Conservation (phyloP, 2,329 filamentous ascomycete species). For the Leptographium procerum region DNA sequence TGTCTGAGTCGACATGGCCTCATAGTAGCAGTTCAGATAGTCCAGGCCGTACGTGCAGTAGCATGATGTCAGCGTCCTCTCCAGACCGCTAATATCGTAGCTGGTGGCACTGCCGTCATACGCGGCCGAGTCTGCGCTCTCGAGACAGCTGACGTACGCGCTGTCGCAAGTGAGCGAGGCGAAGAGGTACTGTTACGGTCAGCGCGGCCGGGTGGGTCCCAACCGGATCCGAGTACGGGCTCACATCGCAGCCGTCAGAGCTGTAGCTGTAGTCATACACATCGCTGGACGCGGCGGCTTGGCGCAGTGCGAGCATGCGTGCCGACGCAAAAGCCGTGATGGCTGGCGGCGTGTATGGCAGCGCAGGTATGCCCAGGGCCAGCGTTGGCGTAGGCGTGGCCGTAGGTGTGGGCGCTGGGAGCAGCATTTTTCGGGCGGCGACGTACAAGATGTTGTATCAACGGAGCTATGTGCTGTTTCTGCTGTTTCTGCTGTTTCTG, state of each 20-base stretch:
- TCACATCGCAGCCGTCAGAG: background rate
- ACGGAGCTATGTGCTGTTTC: too few relatives aligned
- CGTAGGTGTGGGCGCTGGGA: background rate
- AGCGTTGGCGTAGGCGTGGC: background rate
- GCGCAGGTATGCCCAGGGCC: background rate
- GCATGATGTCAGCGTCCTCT: conserved; percentile 8
- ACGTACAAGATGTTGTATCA: too few relatives aligned
- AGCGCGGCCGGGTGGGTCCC: background rate
- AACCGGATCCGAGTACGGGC: too few relatives aligned
- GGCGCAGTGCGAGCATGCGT: background rate
- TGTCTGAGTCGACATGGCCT: conserved; percentile 3
- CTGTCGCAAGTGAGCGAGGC: conserved; percentile 10
- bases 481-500: too few relatives aligned
- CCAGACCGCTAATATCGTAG: background rate
- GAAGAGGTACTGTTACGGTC: background rate
- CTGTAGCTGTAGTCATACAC: background rate
- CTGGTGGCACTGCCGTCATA: background rate
- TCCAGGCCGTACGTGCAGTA: conserved; percentile 15
- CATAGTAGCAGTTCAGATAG: conserved; percentile 16
- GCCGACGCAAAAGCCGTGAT: background rate
- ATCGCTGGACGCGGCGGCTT: background rate
- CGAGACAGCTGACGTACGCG: conserved; percentile 12
- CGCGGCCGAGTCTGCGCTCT: conserved; percentile 2
- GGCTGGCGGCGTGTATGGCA: background rate
- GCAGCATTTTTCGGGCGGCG: background rate